phyloP scores from a whole-genome alignment of 139 green algal species.

The Chlorella ohadii region DNA sequence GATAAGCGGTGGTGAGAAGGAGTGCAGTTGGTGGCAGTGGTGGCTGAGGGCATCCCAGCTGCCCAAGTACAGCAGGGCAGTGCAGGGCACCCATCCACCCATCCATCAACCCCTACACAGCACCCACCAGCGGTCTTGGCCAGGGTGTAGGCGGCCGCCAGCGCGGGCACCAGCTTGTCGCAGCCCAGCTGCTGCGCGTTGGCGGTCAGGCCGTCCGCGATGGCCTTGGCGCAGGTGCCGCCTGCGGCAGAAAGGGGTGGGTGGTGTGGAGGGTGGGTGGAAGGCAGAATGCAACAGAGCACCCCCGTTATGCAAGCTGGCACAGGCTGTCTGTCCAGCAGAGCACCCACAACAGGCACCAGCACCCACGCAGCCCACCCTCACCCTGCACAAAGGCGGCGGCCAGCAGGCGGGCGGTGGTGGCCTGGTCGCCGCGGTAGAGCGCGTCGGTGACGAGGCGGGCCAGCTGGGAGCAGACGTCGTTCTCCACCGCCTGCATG shows the following conservation, averaged over 20 bases:
- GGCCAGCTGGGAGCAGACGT: slow-evolving; percentile 11
- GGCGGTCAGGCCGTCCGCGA: not conserved
- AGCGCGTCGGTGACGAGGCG: not conserved
- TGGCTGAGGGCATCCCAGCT: no score
- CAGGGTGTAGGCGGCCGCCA: not conserved
- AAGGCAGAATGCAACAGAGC: not conserved
- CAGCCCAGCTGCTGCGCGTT: slow-evolving; percentile 2
- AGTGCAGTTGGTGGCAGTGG: not conserved
- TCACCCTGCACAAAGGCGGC: slow-evolving; percentile 4
- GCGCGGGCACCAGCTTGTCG: slow-evolving; percentile 2
- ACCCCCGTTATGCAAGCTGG: not conserved
- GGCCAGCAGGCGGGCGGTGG: not conserved
- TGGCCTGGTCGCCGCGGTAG: not conserved
- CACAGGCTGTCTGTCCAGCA: not conserved
- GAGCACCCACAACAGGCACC: not conserved
- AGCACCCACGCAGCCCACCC: not conserved
- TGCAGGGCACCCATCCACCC: not conserved
- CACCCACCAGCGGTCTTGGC: not conserved
- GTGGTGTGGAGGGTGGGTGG: not conserved
- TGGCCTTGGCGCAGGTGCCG: slow-evolving; percentile 9
- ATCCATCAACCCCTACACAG: no score
- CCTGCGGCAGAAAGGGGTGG: no score
- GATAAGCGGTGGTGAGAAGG: not conserved
- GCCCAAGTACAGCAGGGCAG: no score
- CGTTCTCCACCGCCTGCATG: not conserved